Base-by-base conservation (phyloP, 2,329 filamentous ascomycete genomes). In the Penicillium sp. region DNA sequence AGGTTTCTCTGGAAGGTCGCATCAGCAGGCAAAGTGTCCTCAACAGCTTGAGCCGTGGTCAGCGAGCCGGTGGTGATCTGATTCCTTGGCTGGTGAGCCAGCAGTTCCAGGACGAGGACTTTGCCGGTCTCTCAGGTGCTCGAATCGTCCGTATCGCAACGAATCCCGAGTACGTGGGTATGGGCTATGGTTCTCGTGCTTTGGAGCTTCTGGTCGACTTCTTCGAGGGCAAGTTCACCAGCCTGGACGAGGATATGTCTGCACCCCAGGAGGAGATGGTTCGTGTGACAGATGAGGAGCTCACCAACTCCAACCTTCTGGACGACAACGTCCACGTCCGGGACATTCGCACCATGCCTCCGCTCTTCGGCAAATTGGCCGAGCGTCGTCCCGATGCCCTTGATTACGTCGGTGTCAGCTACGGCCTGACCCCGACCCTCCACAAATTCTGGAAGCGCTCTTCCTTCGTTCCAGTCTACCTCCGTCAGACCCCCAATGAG, bases 11-110 rank as follows among this genome's bases (percentile, higher is more conserved):
- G 1, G 93, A 98, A 79, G 93, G 93, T 61, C 87, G 89, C 59
- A 98, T 98, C 65, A 96, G 91, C 75, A 83, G 85, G 57, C 86
- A 95, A 64, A 97, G 91, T 65, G 91, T 98, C 3, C 76, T 96
- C 50, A 95, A 89, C 72, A 88, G 88, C 67, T 74, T 98, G 56
- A 92, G 88, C 62, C 82, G 93, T 66, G 95, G 93, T 32, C 88
- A 93, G 66, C 81, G 93, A 59, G 89, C 92, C 1, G 84, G 88
- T 33, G 93, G 93, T 62, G 93, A 98, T 69, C 75, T 98, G 46
- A 98, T 98, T 49, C 93, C 93, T 0, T 98, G 93, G 93, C 81
- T 97, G 28, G 88, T 98, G 55, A 95, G 89, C 67, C 91, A 97
- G 67, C 93, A 98, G 67, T 98, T 95, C 75, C 93, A 97, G 66